These are phyloP conservation scores for Bryopsis sp. DNA, from an alignment of 139 green algal species.

Conservation along the genomic window DNA sequence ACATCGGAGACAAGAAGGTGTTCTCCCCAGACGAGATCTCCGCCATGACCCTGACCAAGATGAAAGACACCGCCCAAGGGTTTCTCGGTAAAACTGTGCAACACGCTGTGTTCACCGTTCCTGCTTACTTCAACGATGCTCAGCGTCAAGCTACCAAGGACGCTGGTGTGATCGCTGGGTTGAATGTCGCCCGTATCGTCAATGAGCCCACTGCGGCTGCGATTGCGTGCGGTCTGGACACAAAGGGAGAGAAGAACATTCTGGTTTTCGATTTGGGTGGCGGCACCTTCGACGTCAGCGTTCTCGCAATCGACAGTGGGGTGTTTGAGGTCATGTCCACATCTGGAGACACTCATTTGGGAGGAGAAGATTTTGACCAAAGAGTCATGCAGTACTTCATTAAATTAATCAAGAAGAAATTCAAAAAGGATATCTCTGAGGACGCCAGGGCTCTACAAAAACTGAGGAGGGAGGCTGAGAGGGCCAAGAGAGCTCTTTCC, in stretches of 20 bases:
- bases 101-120: conserved; percentile 37
- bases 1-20: conserved; percentile 24
- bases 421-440: conserved; percentile 82
- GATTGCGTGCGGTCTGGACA: conserved; percentile 93
- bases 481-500: conserved; percentile 96
- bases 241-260: conserved; percentile 99
- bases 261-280: conserved; percentile 97
- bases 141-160: conserved; percentile 97
- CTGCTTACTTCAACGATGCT: conserved; percentile 99
- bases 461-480: conserved; percentile 91
- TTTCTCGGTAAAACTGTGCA: conserved; percentile 59
- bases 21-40: conserved; percentile 42
- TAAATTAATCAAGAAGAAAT: conserved; percentile 98
- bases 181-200: conserved; percentile 97
- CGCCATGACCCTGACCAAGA: conserved; percentile 46
- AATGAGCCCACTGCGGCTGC: conserved; percentile 98
- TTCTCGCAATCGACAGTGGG: conserved; percentile 96
- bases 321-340: conserved; percentile 74
- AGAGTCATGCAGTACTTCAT: conserved; percentile 99
- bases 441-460: conserved; percentile 90
- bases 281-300: conserved; percentile 98
- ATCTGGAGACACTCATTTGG: conserved; percentile 93
- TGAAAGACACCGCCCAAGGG: conserved; percentile 72
- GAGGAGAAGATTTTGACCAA: conserved; percentile 98
- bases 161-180: conserved; percentile 70